Base-by-base conservation (phyloP, 2,329 filamentous ascomycete species). In the Cladophialophora psammophila region DNA sequence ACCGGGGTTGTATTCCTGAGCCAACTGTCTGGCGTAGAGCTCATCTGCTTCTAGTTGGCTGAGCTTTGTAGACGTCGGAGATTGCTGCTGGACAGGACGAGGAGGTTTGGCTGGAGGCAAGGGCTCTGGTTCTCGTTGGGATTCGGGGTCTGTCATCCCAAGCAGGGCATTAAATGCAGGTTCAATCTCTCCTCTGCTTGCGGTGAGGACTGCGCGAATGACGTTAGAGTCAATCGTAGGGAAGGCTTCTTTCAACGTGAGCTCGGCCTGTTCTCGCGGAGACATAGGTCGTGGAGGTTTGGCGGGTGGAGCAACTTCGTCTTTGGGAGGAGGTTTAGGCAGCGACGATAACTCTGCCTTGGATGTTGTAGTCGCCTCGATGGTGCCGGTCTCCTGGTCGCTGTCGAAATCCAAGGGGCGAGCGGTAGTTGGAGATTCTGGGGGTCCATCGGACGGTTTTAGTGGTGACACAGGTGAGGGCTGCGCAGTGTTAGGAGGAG, bases 111-210 rank as follows among this genome's bases (percentile, higher is more conserved):
- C 90, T 6, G 91, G 90, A n/a, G 92, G 89, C 20, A 83, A 80
- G 10, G 75, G 75, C 66, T 89, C 87, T 65, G 75, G 75, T 66
- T 89, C 87, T 66, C 84, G 83, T 67, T 84, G 82, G n/a, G 91
- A 90, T 76, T 90, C 90, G 6, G 91, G 91, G 75, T 93, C 91
- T 69, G 90, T 92, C 85, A 69, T 84, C 92, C 92, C 91, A 53
- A 99, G 85, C 52, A 99, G 85, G 40, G 95, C 95, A 80, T 97
- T 95, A 81, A 99, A 99, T 13, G 95, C 94, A 36, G 93, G 91
- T 79, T 99, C 95, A 56, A 98, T 89, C 75, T 90, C 88, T 67
- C 94, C 94, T 66, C 89, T 86, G 78, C 95, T 98, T 13, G 95
- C 95, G 31, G 87, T 85, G 71, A 99, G 81, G 0, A 99, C 91